Conservation (phyloP, 2,329 filamentous ascomycete genomes). For the Microsporum audouinii region DNA sequence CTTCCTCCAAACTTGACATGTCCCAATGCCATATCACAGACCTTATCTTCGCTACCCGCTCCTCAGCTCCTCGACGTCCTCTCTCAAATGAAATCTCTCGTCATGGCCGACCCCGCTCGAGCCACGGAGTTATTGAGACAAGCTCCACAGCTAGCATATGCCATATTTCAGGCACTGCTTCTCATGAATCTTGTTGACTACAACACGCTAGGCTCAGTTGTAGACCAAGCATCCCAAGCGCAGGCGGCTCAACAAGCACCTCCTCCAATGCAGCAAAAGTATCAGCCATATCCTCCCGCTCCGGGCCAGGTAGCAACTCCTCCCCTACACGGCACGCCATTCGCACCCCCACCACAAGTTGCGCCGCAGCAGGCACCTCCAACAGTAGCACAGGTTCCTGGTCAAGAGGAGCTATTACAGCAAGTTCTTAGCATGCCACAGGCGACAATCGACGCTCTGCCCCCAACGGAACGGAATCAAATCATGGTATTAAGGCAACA, state of each 20-base stretch:
- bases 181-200: slow-evolving; percentile 88
- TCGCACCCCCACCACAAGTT: slow-evolving; percentile 30
- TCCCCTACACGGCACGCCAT: slow-evolving; percentile 34
- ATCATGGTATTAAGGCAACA: slow-evolving; percentile 64
- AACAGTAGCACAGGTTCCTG: slow-evolving; percentile 36
- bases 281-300: slow-evolving; percentile 27
- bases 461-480: slow-evolving; percentile 63
- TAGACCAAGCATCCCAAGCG: slow-evolving; percentile 48
- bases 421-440: slow-evolving; percentile 73
- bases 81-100: slow-evolving; percentile 83
- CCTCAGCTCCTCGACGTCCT: slow-evolving; percentile 87
- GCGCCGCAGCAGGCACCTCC: slow-evolving; percentile 33
- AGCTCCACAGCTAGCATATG: slow-evolving; percentile 86
- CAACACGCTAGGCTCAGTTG: slow-evolving; percentile 65
- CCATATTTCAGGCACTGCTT: slow-evolving; percentile 86
- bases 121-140: slow-evolving; percentile 77
- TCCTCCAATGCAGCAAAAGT: slow-evolving; percentile 27
- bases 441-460: slow-evolving; percentile 65
- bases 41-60: slow-evolving; percentile 73
- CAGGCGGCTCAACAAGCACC: slow-evolving; percentile 31
- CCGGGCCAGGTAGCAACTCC: slow-evolving; percentile 43
- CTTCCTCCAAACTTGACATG: slow-evolving; percentile 71
- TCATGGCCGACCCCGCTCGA: slow-evolving; percentile 67
- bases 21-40: slow-evolving; percentile 83
- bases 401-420: slow-evolving; percentile 63